Evolutionary conservation across 2,329 filamentous ascomycete species (phyloP).

Genomic region (Neonectria punicea): DNA sequence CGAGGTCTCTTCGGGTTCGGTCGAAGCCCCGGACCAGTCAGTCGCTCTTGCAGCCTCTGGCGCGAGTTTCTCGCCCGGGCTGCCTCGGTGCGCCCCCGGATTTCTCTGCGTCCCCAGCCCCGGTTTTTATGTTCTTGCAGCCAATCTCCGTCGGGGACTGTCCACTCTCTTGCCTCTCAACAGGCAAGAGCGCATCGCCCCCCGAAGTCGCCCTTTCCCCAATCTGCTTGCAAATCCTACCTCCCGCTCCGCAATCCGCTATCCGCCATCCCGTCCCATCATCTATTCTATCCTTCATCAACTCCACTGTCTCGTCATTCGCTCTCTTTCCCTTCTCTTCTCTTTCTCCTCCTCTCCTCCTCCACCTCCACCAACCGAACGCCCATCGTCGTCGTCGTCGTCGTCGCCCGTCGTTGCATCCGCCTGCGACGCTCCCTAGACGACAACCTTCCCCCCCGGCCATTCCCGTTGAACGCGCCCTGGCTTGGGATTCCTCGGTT

Average conservation of each 20-base stretch:
- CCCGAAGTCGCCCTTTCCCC: constrained; percentile 19
- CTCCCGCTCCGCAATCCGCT: not conserved
- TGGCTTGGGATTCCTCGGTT: not conserved
- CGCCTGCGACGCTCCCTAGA: not conserved
- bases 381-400: not conserved
- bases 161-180: not conserved
- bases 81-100: constrained; percentile 36
- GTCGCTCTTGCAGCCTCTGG: not conserved
- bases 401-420: not conserved
- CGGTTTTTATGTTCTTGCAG: constrained; percentile 8
- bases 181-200: constrained; percentile 4
- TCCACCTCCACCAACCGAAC: not conserved
- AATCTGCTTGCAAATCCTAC: constrained; percentile 13
- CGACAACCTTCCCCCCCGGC: not conserved
- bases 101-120: constrained; percentile 37
- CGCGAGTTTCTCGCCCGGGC: not conserved
- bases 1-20: constrained; percentile 40
- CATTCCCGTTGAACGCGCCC: not conserved
- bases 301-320: constrained; percentile 9
- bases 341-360: not conserved
- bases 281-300: not conserved
- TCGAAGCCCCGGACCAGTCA: constrained; percentile 26
- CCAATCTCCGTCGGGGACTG: not conserved
- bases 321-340: constrained; percentile 1
- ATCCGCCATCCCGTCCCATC: not conserved